Base-by-base conservation (phyloP, 2,329 filamentous ascomycete species). In the Clonostachys solani region DNA sequence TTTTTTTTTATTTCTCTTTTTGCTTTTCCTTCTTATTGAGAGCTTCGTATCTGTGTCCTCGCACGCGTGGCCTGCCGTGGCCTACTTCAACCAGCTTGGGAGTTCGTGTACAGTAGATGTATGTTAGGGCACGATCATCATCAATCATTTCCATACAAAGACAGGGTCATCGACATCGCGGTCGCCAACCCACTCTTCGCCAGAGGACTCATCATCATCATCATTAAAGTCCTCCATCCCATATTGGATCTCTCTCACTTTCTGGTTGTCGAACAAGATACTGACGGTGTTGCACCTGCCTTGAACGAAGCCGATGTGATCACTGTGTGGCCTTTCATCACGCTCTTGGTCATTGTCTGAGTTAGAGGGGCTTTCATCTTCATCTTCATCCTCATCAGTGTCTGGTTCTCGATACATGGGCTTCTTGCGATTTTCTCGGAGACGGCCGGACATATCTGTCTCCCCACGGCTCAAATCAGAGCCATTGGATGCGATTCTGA, bases 211-310 rank as follows among this genome's bases (percentile, higher is more conserved):
- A 35, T 80, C 77, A 48, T 79, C 75, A 5, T 73, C 74, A 64
- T 87, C 65, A 13, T 88, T 63, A 55, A 92, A 92, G 60, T 92
- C 87, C 2, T 77, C 80, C 72, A 90, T 88, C 18, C 76, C 77
- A 52, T 77, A 88, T 50, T 86, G 82, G 19, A 77, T 68, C 65
- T 90, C 87, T 3, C 75, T 75, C 6, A 84, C 83, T 50, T 89
- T 84, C 59, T 88, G 79, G 60, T 92, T 92, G 63, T 92, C 88
- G 54, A 92, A 84, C 41, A 81, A 71, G 40, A 92, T 77, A 50
- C 87, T 79, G 16, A 92, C 86, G 6, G 82, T 73, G 38, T 83
- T 75, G 57, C 87, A 92, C 53, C 85, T 73, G 2, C 86, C 86
- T 50, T 92, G 87, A 23, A 85, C 66, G 48, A 74, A 74, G 13